Evolutionary conservation across 768 basidiomycete genomes (phyloP).

Genomic region (Mycena albidolilacea): DNA sequence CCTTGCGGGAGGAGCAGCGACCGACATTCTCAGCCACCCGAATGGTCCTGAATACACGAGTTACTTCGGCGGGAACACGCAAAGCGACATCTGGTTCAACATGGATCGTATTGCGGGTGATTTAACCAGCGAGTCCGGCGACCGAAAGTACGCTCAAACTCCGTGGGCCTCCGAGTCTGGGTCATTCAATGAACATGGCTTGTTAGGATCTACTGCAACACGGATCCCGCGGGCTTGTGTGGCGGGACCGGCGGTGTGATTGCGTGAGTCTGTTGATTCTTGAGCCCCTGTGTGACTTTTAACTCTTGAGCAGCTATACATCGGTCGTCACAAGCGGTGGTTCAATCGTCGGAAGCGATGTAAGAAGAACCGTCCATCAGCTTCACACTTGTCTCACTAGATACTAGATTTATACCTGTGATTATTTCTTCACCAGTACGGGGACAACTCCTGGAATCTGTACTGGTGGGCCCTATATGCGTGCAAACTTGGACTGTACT

Average conservation of each 20-base stretch:
- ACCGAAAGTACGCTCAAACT: not conserved
- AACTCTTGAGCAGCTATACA: conserved; percentile 19
- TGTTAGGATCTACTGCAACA: conserved; percentile 16
- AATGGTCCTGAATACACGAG: conserved; percentile 24
- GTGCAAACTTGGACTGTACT: not conserved
- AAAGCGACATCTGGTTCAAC: conserved; percentile 34
- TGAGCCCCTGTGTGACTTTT: not conserved
- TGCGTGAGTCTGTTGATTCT: conserved; percentile 4
- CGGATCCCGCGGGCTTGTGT: conserved; percentile 1
- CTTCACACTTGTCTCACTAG: not conserved
- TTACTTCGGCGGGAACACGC: conserved; percentile 32
- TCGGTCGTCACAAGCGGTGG: conserved; percentile 26
- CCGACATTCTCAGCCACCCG: conserved; percentile 31
- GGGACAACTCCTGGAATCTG: conserved; percentile 9
- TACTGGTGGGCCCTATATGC: not conserved
- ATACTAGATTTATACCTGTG: conserved; percentile 30
- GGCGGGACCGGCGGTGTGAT: conserved; percentile 15
- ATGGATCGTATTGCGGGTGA: conserved; percentile 33
- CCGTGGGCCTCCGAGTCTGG: no score
- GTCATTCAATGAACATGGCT: no score
- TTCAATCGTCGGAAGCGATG: conserved; percentile 32
- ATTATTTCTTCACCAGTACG: conserved; percentile 27
- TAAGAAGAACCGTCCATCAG: not conserved
- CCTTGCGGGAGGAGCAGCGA: conserved; percentile 31
- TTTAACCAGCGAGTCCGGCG: conserved; percentile 21